phyloP scores from a whole-genome alignment of 805 yeast genomes.

The Wilhelminamyces savonicus region DNA sequence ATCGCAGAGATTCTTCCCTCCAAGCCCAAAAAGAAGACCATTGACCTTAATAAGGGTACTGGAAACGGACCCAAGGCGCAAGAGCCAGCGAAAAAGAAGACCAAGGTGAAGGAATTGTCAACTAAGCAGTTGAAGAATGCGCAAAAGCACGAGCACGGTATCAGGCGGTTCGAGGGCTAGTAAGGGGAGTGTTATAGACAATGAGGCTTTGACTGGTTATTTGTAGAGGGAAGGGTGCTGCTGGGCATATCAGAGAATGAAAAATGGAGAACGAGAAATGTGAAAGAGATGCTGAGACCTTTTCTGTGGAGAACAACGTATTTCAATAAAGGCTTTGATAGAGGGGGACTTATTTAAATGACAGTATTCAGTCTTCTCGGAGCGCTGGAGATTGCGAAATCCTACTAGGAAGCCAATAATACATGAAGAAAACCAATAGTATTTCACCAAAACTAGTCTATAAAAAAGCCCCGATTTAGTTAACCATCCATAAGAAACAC shows the following conservation, averaged over 20 bases:
- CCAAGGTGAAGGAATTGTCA: slow-evolving; percentile 23
- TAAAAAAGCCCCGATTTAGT: no score
- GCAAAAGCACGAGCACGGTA: slow-evolving; percentile 57
- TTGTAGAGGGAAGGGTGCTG: not conserved
- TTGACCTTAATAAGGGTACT: slow-evolving; percentile 14
- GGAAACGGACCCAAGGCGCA: slow-evolving; percentile 6
- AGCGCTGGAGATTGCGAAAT: no score
- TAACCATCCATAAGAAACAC: no score
- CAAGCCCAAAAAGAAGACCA: slow-evolving; percentile 12
- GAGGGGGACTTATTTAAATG: not conserved
- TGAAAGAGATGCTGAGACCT: no score
- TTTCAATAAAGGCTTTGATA: no score
- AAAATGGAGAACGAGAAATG: no score
- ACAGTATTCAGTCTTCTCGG: no score
- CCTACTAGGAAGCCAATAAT: no score
- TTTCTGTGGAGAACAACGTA: no score
- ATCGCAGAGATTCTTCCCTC: slow-evolving; percentile 2
- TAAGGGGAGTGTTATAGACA: no score
- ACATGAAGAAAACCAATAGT: no score
- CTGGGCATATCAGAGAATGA: not conserved
- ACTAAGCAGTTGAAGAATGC: slow-evolving; percentile 42
- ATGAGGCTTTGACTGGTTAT: not conserved
- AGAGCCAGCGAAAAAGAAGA: slow-evolving; percentile 19
- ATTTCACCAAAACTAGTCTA: no score
- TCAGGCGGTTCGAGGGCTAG: slow-evolving; percentile 57